A percentile compares a stretch with the other conserved stretches of the same genome.
These are phyloP conservation scores for Leucocoprinus leucothites DNA, from an alignment of 768 basidiomycete genomes.

Conservation along the genomic window DNA sequence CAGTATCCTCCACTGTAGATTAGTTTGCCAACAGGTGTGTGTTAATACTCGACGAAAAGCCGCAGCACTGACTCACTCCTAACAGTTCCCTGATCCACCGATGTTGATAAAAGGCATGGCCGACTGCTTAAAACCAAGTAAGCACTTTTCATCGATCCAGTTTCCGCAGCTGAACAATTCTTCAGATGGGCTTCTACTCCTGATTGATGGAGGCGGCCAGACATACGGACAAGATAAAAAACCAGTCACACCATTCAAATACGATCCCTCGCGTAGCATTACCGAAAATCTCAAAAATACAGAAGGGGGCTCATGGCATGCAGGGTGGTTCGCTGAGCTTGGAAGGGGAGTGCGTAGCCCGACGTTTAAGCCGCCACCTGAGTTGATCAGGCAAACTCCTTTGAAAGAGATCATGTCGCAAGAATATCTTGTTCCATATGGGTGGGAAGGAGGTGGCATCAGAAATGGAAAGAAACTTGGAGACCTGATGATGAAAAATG, in stretches of 20 bases:
- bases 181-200: not conserved
- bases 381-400: not conserved
- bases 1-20: not conserved
- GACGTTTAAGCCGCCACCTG: not conserved
- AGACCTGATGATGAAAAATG: not conserved
- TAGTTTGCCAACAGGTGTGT: not conserved
- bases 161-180: not conserved
- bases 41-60: not conserved
- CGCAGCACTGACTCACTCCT: no score
- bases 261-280: not conserved
- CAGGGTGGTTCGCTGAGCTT: not conserved
- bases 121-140: not conserved
- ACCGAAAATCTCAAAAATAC: not conserved
- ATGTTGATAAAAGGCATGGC: not conserved
- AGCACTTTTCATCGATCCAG: not conserved
- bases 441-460: not conserved
- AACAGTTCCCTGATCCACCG: not conserved
- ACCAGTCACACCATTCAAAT: not conserved
- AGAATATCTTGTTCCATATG: not conserved
- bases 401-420: not conserved
- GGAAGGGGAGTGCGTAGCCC: not conserved
- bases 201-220: not conserved
- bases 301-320: not conserved
- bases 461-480: not conserved
- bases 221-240: not conserved